phyloP scores from a whole-genome alignment of 1,139 yeast genomes.

The Geotrichum cucujoidarum region DNA sequence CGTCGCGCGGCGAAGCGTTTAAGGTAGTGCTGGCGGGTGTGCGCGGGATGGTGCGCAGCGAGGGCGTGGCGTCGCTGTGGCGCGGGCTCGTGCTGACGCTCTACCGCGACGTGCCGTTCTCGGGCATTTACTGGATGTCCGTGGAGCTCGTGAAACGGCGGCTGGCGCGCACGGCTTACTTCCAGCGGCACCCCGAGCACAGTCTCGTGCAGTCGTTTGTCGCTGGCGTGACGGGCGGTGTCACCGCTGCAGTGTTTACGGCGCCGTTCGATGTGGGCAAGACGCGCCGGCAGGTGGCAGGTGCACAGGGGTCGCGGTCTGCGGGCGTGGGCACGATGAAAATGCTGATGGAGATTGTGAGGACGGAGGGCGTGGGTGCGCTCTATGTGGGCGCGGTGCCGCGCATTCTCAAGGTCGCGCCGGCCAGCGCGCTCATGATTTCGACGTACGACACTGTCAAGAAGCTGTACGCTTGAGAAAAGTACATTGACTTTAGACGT shows the following conservation, averaged over 20 bases:
- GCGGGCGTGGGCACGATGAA: conserved; percentile 50
- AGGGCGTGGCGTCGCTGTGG: conserved; percentile 64
- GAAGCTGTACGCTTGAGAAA: conserved; percentile 46
- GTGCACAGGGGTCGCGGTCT: conserved; percentile 34
- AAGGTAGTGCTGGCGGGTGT: conserved; percentile 50
- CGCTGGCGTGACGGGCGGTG: conserved; percentile 80
- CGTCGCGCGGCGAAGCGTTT: conserved; percentile 30
- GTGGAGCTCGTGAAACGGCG: conserved; percentile 34
- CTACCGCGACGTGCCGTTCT: conserved; percentile 96
- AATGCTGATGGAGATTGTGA: conserved; percentile 56
- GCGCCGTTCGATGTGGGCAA: conserved; percentile 97
- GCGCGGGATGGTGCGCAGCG: conserved; percentile 45
- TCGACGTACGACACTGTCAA: conserved; percentile 90
- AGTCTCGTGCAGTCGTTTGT: conserved; percentile 69
- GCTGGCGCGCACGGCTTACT: conserved; percentile 25
- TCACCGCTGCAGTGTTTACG: conserved; percentile 77
- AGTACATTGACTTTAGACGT: too few species aligned
- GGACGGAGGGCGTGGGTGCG: conserved; percentile 72
- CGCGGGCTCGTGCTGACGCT: conserved; percentile 80
- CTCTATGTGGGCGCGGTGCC: conserved; percentile 82
- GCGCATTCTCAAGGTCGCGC: conserved; percentile 84
- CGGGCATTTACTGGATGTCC: conserved; percentile 90
- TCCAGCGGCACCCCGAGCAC: conserved; percentile 38
- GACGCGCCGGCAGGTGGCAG: conserved; percentile 80
- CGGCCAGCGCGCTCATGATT: conserved; percentile 97